These are phyloP conservation scores for Chara braunii DNA, from an alignment of 139 green algal genomes.

Conservation along the genomic window DNA sequence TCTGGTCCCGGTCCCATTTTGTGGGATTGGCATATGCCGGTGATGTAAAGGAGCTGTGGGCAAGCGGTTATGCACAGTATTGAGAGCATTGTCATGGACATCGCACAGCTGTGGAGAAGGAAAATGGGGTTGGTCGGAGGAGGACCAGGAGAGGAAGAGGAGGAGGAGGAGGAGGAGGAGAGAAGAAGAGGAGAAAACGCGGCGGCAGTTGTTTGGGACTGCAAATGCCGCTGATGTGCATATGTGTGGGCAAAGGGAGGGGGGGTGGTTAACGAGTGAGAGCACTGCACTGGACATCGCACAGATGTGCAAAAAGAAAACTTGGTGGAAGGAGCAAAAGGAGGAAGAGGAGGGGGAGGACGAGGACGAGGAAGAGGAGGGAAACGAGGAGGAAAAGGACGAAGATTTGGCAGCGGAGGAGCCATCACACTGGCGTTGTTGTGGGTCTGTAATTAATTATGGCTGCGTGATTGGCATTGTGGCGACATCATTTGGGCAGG, in stretches of 20 bases:
- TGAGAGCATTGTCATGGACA: no score
- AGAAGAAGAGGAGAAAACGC: not conserved
- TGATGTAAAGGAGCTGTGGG: no score
- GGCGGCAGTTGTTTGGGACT: no score
- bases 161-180: not conserved
- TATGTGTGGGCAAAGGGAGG: not conserved
- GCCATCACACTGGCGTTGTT: no score
- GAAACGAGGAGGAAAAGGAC: not conserved
- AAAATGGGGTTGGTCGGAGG: not conserved
- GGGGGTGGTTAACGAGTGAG: not conserved
- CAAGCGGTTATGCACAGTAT: no score
- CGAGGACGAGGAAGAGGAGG: not conserved
- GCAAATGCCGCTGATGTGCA: no score
- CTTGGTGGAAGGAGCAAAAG: not conserved
- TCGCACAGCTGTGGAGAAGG: not conserved
- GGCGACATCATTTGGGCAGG: no score
- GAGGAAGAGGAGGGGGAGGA: not conserved
- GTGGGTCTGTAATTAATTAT: no score
- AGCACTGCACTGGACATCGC: not conserved
- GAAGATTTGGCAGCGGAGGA: no score
- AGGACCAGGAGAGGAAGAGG: not conserved
- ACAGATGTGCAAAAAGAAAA: not conserved
- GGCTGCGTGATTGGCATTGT: no score
- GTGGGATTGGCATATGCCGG: no score
- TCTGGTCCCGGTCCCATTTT: no score